Base-by-base conservation (phyloP, 305 asterid species). In the Rubia peregrina region DNA sequence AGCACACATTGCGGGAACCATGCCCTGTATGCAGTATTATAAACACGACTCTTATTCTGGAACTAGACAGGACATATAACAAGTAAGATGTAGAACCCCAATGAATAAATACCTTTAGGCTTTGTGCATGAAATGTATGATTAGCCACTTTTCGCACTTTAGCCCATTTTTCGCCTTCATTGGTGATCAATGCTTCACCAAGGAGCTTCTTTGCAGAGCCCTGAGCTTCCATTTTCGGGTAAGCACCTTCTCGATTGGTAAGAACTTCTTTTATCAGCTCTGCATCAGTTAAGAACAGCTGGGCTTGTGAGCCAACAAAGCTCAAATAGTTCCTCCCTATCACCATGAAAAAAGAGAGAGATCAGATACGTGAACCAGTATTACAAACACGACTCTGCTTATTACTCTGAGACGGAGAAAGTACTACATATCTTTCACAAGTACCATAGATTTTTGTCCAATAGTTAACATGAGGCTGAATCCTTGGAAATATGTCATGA, bases 141-240 rank as follows among this genome's bases (percentile, higher is more conserved):
- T 83, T 84, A 49, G 93, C 88, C 48, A 90, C 71, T 77, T 83
- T 19, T 68, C 79, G 88, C 90, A 90, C 73, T 85, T 78, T 86
- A 6, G 86, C 85, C 95, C 95, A 88, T 81, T 83, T 87, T 77
- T 86, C 85, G 13, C 95, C 95, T 69, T 88, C 95, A 46, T 86
- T 88, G 0, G 90, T 86, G 43, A 83, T 80, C 13, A 88, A 79
- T 60, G 95, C 75, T 70, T 87, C 86, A 1, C 92, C 95, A 16
- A 87, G 81, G 42, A 86, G 77, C 68, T 81, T 88, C 79, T 84
- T 85, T 2, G 84, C 82, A 74, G 51, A 73, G 62, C 89, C 90
- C 13, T 76, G 83, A 77, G 81, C 56, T 9, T 86, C 92, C 88
- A 86, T 85, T 71, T 88, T 86, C 0, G 89, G 92, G 36, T 85